Base-by-base conservation (phyloP, 768 basidiomycete species). In the Russula vinacea region DNA sequence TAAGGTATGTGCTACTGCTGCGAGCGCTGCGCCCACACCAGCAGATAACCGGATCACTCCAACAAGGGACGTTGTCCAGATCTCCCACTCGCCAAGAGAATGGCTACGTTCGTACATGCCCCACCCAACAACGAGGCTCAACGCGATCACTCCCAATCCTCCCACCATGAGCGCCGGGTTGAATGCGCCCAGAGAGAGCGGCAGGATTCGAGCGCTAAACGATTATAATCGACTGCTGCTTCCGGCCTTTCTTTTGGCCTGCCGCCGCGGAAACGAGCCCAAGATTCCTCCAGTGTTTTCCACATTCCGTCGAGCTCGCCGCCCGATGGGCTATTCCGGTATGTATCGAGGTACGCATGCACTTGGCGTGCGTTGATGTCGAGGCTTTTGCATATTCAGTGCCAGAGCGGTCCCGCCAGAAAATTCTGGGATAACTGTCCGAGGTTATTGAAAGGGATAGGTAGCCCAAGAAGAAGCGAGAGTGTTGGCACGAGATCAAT, bases 401-500 rank as follows among this genome's bases (percentile, higher is more conserved):
- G 11, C 78, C 76, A 2, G 72, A 69, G 40, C 67, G 65, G 55
- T 79, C 78, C 54, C 82, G 81, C 77, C 83, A 83, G 75, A 99
- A 98, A 96, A 76, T 71, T 98, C 96, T 0, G 97, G 96, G 35
- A 99, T 92, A 64, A 97, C 76, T 5, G 81, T 85, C 97, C 97
- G 11, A 99, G 86, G 69, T 95, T 98, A 74, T 95, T 97, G 78
- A 89, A 98, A 0, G 97, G 97, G 45, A 99, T 90, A 0, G 95
- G 93, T 2, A 97, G 78, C 16, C 97, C 96, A 11, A 98, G 85
- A 17, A 97, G 83, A 19, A 98, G 84, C 0, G 94, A 88, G 22
- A 98, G 75, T 0, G 94, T 88, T 0, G 96, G 93, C 0, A 97
- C 83, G 53, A 99, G 79, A 74, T 98, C 96, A 66, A 98, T 95